phyloP scores from a whole-genome alignment of 2,329 filamentous ascomycete species.

The Calonectria henricotiae region DNA sequence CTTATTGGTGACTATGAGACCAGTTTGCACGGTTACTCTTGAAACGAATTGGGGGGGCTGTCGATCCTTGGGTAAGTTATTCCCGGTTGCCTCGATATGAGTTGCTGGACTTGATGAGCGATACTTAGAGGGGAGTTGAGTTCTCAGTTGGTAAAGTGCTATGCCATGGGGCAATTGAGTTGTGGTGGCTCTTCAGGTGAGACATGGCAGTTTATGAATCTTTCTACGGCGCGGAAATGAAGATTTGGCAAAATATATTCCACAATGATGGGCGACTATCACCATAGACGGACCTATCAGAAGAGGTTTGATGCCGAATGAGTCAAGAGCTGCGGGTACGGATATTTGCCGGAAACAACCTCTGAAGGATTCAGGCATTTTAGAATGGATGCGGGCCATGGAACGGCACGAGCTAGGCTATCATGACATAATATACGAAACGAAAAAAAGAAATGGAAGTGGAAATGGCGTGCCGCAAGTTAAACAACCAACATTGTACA shows the following conservation, averaged over 20 bases:
- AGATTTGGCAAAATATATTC: not conserved
- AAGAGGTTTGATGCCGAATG: slow-evolving; percentile 43
- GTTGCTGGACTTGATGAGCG: not conserved
- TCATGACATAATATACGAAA: not conserved
- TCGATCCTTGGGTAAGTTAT: not conserved
- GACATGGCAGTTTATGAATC: not conserved
- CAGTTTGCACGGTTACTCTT: no score
- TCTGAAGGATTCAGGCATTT: not conserved
- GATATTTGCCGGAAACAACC: slow-evolving; percentile 26
- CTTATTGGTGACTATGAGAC: slow-evolving; percentile 1
- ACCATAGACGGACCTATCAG: slow-evolving; percentile 36
- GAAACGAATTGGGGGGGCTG: no score
- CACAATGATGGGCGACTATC: not conserved
- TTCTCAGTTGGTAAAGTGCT: not conserved
- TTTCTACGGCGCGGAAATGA: not conserved
- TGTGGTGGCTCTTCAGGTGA: not conserved
- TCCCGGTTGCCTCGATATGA: not conserved
- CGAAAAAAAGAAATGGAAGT: not conserved
- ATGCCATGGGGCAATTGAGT: not conserved
- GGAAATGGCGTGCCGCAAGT: no score
- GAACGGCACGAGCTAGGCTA: not conserved
- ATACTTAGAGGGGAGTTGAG: not conserved
- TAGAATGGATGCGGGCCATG: not conserved
- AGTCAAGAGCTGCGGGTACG: slow-evolving; percentile 40
- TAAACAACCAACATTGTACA: no score